Conservation (phyloP, 768 basidiomycete genomes). For the Udeniomyces megalosporus region DNA sequence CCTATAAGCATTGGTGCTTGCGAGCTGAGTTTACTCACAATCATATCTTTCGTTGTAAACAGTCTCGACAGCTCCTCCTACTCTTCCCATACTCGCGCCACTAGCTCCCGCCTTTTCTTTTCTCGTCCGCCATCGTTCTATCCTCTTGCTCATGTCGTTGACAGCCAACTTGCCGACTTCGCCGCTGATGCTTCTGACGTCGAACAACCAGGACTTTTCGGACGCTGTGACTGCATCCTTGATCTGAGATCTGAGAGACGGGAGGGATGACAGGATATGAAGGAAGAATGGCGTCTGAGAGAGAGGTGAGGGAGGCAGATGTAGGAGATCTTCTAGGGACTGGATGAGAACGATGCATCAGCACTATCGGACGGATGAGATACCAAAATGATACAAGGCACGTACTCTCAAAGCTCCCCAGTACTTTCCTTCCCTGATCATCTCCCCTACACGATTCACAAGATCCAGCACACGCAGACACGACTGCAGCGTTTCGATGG, state of each 20-base stretch:
- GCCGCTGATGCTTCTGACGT: conserved; percentile 74
- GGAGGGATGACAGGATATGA: conserved; percentile 76
- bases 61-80: conserved; percentile 46
- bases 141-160: conserved; percentile 73
- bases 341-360: conserved; percentile 26
- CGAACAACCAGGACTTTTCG: conserved; percentile 90
- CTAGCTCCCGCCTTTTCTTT: conserved; percentile 56
- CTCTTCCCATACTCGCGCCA: conserved; percentile 52
- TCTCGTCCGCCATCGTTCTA: conserved; percentile 62
- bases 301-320: conserved; percentile 70
- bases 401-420: conserved; percentile 91
- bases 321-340: conserved; percentile 90
- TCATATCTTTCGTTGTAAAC: conserved; percentile 88
- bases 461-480: conserved; percentile 84
- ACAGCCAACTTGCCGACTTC: conserved; percentile 73
- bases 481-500: conserved; percentile 85
- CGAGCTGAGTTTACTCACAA: conserved; percentile 63
- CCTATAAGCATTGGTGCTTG: no score
- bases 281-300: conserved; percentile 87
- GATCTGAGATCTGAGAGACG: conserved; percentile 73
- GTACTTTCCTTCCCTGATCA: conserved; percentile 84
- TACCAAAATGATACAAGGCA: conserved; percentile 15
- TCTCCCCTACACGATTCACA: conserved; percentile 75
- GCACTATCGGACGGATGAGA: background rate
- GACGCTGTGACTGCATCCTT: conserved; percentile 87